These are phyloP conservation scores for Glycine latifolia DNA, from an alignment of 306 rosid species.

Conservation along the genomic window DNA sequence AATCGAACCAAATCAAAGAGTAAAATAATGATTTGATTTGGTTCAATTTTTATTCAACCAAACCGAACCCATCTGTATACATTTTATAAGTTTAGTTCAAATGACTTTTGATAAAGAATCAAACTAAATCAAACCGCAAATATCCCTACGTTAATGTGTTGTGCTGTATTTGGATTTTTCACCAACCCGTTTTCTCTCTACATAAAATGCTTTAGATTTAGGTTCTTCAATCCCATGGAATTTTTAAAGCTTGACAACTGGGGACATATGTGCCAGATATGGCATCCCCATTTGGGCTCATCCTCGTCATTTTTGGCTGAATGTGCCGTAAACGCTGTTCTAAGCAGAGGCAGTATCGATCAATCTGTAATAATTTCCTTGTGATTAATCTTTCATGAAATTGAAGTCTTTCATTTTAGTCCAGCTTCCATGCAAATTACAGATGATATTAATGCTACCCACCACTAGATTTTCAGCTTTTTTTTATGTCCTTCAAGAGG, in stretches of 20 bases:
- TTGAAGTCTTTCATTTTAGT: not conserved
- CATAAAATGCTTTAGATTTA: not conserved
- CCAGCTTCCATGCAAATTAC: conserved; percentile 28
- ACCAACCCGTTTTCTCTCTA: not conserved
- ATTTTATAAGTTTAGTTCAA: no score
- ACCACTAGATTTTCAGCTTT: not conserved
- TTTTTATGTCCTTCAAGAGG: not conserved
- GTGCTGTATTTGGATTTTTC: not conserved
- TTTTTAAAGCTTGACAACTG: conserved; percentile 18
- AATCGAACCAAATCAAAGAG: no score
- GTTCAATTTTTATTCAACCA: no score
- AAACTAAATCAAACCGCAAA: no score
- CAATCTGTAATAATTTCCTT: not conserved
- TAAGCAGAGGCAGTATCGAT: conserved; percentile 2
- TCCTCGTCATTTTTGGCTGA: not conserved
- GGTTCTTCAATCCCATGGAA: conserved; percentile 19
- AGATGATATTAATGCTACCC: not conserved
- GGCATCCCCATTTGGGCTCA: not conserved
- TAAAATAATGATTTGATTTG: no score
- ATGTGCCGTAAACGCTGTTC: conserved; percentile 3
- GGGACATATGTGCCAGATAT: conserved; percentile 1
- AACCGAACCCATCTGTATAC: no score
- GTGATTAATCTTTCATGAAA: not conserved
- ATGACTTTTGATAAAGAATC: no score
- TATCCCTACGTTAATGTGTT: no score